Evolutionary conservation across 805 yeast species (phyloP).

Genomic region (Nakazawaea ernobii): DNA sequence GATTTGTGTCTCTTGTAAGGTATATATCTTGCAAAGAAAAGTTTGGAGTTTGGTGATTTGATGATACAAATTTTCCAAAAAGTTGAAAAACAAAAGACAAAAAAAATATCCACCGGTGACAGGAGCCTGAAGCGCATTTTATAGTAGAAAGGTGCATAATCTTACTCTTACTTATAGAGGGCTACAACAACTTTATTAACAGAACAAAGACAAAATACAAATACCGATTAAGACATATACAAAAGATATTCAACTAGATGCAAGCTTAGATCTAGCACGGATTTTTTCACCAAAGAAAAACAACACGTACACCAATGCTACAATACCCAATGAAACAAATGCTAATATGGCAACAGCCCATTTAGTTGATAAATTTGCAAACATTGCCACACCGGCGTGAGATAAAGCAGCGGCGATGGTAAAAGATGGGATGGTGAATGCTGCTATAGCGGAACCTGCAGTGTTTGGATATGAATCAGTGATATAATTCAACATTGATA

Average conservation of each 20-base stretch:
- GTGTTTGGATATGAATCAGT: constrained; percentile 28
- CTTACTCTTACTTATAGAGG: too few species aligned
- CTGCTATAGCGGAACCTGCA: constrained; percentile 30
- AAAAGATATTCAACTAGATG: neutral
- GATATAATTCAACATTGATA: constrained; percentile 29
- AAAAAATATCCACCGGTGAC: too few species aligned
- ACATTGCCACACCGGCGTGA: constrained; percentile 34
- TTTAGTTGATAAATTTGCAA: constrained; percentile 26
- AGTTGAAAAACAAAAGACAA: too few species aligned
- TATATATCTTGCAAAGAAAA: too few species aligned
- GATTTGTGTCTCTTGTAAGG: too few species aligned
- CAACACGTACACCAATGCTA: constrained; percentile 26
- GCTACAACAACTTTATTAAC: too few species aligned
- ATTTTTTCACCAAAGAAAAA: constrained; percentile 25
- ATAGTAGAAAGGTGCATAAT: too few species aligned
- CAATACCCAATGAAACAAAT: constrained; percentile 27
- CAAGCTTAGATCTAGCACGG: constrained; percentile 18
- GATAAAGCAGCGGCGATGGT: constrained; percentile 29
- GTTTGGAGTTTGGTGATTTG: too few species aligned
- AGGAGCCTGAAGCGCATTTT: too few species aligned
- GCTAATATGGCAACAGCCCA: constrained; percentile 30
- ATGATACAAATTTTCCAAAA: too few species aligned
- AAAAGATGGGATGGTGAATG: constrained; percentile 30
- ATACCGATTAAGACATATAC: too few species aligned
- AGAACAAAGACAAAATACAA: too few species aligned